Conservation (phyloP, 352 stramenopile genomes). For the Pythium graminicola region DNA sequence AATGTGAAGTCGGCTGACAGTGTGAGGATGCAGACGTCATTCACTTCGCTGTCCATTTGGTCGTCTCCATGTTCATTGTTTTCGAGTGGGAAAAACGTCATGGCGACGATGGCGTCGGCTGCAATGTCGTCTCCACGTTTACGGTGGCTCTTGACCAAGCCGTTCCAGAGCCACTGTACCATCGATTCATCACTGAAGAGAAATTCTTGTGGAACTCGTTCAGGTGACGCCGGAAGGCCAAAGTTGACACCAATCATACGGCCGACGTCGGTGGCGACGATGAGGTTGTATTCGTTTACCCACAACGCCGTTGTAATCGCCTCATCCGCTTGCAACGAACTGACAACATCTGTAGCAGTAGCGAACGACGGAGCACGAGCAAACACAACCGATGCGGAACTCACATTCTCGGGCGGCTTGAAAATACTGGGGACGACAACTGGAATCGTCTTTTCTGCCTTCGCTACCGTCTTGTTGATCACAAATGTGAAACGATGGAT, state of each 20-base stretch:
- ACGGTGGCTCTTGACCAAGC: constrained; percentile 44
- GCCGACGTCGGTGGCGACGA: constrained; percentile 52
- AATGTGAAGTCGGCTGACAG: constrained; percentile 63
- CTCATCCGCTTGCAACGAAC: constrained; percentile 42
- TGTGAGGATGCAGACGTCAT: constrained; percentile 66
- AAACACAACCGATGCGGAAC: constrained; percentile 25
- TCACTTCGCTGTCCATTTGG: constrained; percentile 32
- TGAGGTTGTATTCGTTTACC: constrained; percentile 75
- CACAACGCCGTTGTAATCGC: constrained; percentile 57
- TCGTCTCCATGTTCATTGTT: constrained; percentile 39
- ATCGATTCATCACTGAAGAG: constrained; percentile 65
- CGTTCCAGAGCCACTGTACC: constrained; percentile 63
- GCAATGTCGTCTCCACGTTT: constrained; percentile 31
- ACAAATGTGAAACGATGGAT: constrained; percentile 64
- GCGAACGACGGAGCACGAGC: constrained; percentile 33
- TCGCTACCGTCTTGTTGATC: constrained; percentile 14
- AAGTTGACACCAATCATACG: constrained; percentile 69
- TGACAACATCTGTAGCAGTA: constrained; percentile 37
- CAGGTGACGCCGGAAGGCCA: constrained; percentile 34
- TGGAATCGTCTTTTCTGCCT: not conserved
- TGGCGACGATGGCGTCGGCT: constrained; percentile 36
- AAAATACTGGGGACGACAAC: constrained; percentile 43
- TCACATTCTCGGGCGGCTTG: constrained; percentile 26
- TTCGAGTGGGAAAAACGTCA: constrained; percentile 59
- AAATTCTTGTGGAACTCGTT: constrained; percentile 52